These are phyloP conservation scores for Quercus lobata DNA, from an alignment of 331 rosid genomes.

Conservation along the genomic window DNA sequence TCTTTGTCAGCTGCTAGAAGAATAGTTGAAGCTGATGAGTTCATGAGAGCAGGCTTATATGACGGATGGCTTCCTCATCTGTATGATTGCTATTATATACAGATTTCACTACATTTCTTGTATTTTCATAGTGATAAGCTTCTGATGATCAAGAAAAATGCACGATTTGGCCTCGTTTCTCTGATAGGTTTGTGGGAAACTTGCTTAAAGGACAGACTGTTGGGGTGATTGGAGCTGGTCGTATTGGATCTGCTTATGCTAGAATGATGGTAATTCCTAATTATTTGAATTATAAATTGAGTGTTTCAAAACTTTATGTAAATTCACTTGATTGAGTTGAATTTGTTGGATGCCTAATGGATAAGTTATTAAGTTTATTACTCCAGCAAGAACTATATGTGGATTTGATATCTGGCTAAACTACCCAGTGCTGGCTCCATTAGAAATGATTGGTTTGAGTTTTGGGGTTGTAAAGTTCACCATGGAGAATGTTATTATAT, in stretches of 20 bases:
- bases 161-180: conserved; percentile 16
- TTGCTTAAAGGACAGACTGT: conserved; percentile 95
- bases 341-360: neutral
- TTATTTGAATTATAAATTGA: neutral
- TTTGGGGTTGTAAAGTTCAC: neutral
- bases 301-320: neutral
- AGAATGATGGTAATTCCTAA: conserved; percentile 82
- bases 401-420: too few relatives aligned
- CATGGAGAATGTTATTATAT: neutral
- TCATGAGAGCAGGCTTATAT: conserved; percentile 96
- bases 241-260: conserved; percentile 97
- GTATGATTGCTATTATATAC: conserved; percentile 33
- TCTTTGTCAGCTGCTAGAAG: conserved; percentile 92
- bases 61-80: conserved; percentile 99
- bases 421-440: neutral
- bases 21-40: conserved; percentile 96
- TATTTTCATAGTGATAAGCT: neutral
- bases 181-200: conserved; percentile 83
- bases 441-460: neutral
- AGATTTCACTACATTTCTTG: neutral
- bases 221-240: conserved; percentile 99
- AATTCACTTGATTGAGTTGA: conserved; percentile 12
- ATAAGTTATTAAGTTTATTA: too few relatives aligned
- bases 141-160: neutral
- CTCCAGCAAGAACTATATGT: too few relatives aligned